Evolutionary conservation across 169 alveolate species (phyloP), one percentile per base, ranked within the genome.

Genomic region (Eimeria maxima): DNA sequence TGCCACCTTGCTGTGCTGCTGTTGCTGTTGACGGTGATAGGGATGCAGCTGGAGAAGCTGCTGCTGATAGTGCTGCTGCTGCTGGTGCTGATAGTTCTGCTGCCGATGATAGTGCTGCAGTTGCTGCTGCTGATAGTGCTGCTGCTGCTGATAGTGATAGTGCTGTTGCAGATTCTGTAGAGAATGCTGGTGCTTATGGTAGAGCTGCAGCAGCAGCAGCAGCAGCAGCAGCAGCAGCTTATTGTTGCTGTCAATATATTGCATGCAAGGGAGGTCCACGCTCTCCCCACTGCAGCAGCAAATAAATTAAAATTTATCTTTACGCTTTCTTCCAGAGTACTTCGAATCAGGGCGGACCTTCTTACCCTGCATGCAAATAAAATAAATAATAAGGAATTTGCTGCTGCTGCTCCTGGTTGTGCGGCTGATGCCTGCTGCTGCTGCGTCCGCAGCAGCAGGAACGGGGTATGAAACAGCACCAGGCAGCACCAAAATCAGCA

Each of bases 271-370:
- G n/a, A n/a, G n/a, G n/a, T n/a, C n/a, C n/a, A n/a, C n/a, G n/a
- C n/a, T n/a, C n/a, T n/a, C n/a, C n/a, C n/a, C n/a, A n/a, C n/a
- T n/a, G n/a, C n/a, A n/a, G n/a, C n/a, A n/a, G n/a, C 84, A 22
- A 7, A 73, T 7, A 73, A 5, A 42, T 53, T 65, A 97, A 81
- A 97, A 97, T 67, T 95, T 95, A 93, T 95, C 97, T 71, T 90
- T 95, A 93, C 99, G 97, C 95, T 97, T 99, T 96, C 99, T 97
- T 50, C 99, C 99, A 38, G 99, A 98, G 96, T 98, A 99, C 97
- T 98, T 99, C 67, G 99, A 97, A 91, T 98, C 99, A 20, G 98
- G 98, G 53, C 99, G 98, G n/a, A 99, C 99, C 60, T 97, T 50
- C 71, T 84, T 83, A 6, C 96, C 96, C 96, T 94, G 45, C 22